These are phyloP conservation scores for Boletus sp. DNA, from an alignment of 768 basidiomycete species.

Conservation along the genomic window DNA sequence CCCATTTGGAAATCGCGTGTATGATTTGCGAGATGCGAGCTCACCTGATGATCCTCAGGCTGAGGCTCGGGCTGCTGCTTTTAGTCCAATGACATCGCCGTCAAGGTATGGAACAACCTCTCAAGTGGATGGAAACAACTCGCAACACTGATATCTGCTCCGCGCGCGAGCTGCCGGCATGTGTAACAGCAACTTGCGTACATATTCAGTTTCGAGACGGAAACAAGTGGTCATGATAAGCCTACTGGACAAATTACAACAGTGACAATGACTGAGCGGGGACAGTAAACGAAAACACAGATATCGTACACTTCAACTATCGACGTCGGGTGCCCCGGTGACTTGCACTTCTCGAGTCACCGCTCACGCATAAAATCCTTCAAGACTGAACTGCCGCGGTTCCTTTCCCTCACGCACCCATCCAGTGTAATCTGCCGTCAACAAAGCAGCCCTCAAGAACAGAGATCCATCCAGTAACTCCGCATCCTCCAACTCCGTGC, in stretches of 20 bases:
- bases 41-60: too few species aligned
- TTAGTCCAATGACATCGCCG: too few species aligned
- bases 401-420: slow-evolving; percentile 40
- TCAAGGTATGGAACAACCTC: too few species aligned
- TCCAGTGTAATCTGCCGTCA: slow-evolving; percentile 33
- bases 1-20: too few species aligned
- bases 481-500: slow-evolving; percentile 30
- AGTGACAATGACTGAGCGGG: background rate
- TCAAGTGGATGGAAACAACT: too few species aligned
- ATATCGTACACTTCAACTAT: background rate
- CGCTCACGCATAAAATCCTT: slow-evolving; percentile 23
- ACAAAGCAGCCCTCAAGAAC: slow-evolving; percentile 30
- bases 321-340: too few species aligned
- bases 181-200: too few species aligned
- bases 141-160: too few species aligned
- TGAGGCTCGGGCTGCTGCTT: too few species aligned
- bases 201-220: background rate
- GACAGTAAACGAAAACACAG: background rate
- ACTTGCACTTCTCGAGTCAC: too few species aligned
- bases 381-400: slow-evolving; percentile 21
- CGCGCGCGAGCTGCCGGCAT: too few species aligned
- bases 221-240: background rate
- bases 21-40: too few species aligned
- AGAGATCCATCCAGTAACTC: slow-evolving; percentile 36
- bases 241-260: background rate